Conservation (phyloP, 345 rosid genomes). For the Moricandia moricandioides region DNA sequence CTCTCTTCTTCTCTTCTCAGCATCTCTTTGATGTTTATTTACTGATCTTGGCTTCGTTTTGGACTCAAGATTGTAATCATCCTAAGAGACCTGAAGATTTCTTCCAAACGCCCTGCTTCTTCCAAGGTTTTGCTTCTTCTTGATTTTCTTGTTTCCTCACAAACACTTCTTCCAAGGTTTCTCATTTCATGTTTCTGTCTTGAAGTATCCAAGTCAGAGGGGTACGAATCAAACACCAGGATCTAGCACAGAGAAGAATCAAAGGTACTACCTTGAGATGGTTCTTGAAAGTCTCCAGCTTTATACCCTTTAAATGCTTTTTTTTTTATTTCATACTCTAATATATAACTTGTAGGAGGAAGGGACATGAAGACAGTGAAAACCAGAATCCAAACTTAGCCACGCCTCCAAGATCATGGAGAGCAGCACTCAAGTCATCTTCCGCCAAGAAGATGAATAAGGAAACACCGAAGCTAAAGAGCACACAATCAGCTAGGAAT, state of each 20-base stretch:
- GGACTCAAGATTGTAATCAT: conserved; percentile 69
- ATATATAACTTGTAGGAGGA: conserved; percentile 55
- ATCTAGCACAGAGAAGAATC: conserved; percentile 17
- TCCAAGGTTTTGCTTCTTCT: conserved; percentile 31
- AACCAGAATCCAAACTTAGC: conserved; percentile 66
- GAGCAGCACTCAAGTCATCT: conserved; percentile 54
- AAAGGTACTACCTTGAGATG: conserved; percentile 20
- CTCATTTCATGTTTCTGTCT: not conserved
- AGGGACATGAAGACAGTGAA: conserved; percentile 61
- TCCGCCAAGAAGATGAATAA: conserved; percentile 54
- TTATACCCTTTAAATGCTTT: not conserved
- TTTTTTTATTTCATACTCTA: not conserved
- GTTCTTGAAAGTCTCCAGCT: not conserved
- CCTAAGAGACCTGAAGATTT: conserved; percentile 80
- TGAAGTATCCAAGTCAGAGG: conserved; percentile 15
- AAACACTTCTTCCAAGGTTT: conserved; percentile 32
- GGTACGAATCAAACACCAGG: conserved; percentile 7
- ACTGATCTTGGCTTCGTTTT: not conserved
- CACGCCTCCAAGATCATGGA: conserved; percentile 45
- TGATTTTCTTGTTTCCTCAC: conserved; percentile 14
- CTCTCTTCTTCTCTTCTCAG: not conserved
- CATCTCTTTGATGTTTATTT: not conserved
- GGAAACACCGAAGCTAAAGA: conserved; percentile 53
- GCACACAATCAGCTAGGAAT: conserved; percentile 75
- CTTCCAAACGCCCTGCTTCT: conserved; percentile 47